Percentiles rank a stretch among this genome's conserved stretches.
Evolutionary conservation across 345 rosid genomes (phyloP).

Genomic region (Clarkia xantiana): DNA sequence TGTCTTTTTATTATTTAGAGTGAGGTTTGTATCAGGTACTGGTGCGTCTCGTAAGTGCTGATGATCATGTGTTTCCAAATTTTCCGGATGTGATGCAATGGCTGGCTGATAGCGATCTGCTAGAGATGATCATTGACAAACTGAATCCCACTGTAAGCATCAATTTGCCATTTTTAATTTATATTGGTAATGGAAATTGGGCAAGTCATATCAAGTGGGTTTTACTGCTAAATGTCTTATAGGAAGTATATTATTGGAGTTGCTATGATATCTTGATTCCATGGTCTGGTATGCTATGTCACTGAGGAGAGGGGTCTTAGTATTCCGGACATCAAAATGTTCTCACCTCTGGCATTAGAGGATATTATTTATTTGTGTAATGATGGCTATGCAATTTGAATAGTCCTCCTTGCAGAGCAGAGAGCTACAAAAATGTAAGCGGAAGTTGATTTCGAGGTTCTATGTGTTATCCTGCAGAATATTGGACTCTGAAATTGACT

Average conservation of each 20-base stretch:
- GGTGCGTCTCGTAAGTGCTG: slow-evolving; percentile 95
- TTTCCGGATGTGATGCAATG: slow-evolving; percentile 98
- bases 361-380: not conserved
- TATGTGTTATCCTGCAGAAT: too few relatives aligned
- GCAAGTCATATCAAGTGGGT: not conserved
- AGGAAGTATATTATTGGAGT: not conserved
- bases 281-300: slow-evolving; percentile 1
- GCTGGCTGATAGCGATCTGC: slow-evolving; percentile 75
- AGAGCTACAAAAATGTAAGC: too few relatives aligned
- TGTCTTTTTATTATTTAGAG: too few relatives aligned
- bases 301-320: not conserved
- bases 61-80: slow-evolving; percentile 91
- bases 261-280: not conserved
- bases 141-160: slow-evolving; percentile 69
- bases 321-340: not conserved
- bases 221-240: not conserved
- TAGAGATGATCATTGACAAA: slow-evolving; percentile 93
- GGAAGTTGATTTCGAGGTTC: too few relatives aligned
- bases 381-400: too few relatives aligned
- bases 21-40: slow-evolving; percentile 38
- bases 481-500: too few relatives aligned
- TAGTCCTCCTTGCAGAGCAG: too few relatives aligned
- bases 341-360: not conserved
- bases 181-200: not conserved
- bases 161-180: not conserved